Evolutionary conservation across 2,329 filamentous ascomycete genomes (phyloP), one percentile per base, ranked within the genome.

Genomic region (Phaeosphaeriaceae sp.): DNA sequence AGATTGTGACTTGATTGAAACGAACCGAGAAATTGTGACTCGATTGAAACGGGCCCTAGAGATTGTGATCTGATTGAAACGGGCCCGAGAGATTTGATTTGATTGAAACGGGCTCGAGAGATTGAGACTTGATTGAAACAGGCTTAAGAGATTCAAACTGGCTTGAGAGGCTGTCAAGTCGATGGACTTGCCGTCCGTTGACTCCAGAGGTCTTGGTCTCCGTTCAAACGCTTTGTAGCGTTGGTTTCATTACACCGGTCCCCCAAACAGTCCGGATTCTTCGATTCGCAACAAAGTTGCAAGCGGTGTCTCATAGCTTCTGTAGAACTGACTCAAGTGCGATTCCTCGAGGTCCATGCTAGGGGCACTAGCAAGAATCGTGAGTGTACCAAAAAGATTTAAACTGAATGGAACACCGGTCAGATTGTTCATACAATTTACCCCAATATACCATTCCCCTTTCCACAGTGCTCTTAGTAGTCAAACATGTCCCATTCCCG

Each of bases 401-500:
- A 42, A 42, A 42, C 40, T 42, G 11, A n/a, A 20, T 2, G 40
- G n/a, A 20, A n/a, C n/a, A 17, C 40, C 40, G 11, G 15, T 42
- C 40, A n/a, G 17, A n/a, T 42, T n/a, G 7, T 17, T 7, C 21
- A 46, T 22, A 21, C 44, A 46, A 46, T 4, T 7, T 17, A 46
- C n/a, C n/a, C 10, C 40, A 46, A 46, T 22, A 25, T 21, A 20
- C 22, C 21, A 5, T 22, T 20, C 44, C 20, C 17, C n/a, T 21
- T 25, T 20, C 40, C 20, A 20, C 40, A 42, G 40, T 59, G 24
- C 33, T 42, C 22, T 42, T 45, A 44, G 3, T n/a, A 31, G 15
- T 51, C 46, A 52, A 55, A 22, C 20, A 60, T 60, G 57, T 9
- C 48, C 27, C 52, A 60, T 42, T 56, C 53, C 17, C 53, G 53